phyloP scores from a whole-genome alignment of 441 rosid species.

The Isatis lusitanica region DNA sequence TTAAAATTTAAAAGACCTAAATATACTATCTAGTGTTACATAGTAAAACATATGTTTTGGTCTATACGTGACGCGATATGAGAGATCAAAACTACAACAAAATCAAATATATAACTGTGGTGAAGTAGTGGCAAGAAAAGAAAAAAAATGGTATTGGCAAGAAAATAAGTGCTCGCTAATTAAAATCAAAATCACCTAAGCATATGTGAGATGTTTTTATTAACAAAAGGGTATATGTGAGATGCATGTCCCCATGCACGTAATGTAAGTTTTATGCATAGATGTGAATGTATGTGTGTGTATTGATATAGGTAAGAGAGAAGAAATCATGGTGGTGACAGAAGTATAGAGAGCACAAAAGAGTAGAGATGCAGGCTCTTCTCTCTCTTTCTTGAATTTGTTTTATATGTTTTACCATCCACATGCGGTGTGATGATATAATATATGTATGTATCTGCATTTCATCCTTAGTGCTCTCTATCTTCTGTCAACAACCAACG shows the following conservation, averaged over 20 bases:
- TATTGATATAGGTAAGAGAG: slow-evolving; percentile 4
- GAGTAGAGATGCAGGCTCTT: slow-evolving; percentile 55
- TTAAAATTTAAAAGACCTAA: background rate
- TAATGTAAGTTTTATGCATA: background rate
- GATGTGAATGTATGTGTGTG: background rate
- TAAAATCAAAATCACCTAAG: background rate
- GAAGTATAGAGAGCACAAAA: slow-evolving; percentile 94
- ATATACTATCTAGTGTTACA: background rate
- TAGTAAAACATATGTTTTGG: background rate
- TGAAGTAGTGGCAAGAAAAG: background rate
- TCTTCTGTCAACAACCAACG: slow-evolving; percentile 76
- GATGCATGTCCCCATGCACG: background rate
- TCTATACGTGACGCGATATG: background rate
- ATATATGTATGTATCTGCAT: slow-evolving; percentile 40
- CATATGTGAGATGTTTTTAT: background rate
- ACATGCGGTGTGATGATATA: slow-evolving; percentile 14
- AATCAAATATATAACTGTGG: background rate
- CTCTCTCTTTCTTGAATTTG: background rate
- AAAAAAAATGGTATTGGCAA: too few species aligned
- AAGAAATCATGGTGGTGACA: slow-evolving; percentile 61
- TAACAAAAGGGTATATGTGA: background rate
- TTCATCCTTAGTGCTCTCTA: slow-evolving; percentile 91
- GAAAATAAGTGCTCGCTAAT: background rate
- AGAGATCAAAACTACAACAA: background rate
- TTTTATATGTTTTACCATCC: slow-evolving; percentile 1